Conservation (phyloP, 192 early-diverging fungal species). For the Linnemannia hyalina region DNA sequence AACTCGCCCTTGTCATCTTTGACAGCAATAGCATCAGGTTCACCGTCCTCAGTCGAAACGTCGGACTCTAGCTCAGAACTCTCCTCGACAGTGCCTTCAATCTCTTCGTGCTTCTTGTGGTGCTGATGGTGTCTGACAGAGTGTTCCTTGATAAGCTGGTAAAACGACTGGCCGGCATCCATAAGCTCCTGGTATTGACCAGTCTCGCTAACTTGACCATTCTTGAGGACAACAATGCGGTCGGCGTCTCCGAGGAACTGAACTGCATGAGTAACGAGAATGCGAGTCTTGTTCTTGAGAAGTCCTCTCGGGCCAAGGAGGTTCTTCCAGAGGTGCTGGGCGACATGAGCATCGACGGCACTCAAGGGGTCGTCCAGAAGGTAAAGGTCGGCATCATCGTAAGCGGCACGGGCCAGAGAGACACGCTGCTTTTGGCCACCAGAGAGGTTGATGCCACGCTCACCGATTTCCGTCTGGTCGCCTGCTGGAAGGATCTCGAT, state of each 20-base stretch:
- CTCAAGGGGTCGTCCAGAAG: slow-evolving; percentile 64
- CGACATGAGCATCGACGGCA: slow-evolving; percentile 73
- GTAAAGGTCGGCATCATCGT: slow-evolving; percentile 79
- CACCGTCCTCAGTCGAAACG: slow-evolving; percentile 61
- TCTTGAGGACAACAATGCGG: slow-evolving; percentile 74
- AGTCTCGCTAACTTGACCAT: slow-evolving; percentile 77
- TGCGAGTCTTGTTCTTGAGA: slow-evolving; percentile 78
- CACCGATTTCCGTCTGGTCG: slow-evolving; percentile 92
- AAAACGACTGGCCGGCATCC: slow-evolving; percentile 65
- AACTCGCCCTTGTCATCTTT: slow-evolving; percentile 63
- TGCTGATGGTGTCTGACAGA: slow-evolving; percentile 55
- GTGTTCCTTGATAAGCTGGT: slow-evolving; percentile 77
- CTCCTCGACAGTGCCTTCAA: not conserved
- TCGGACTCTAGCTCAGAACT: slow-evolving; percentile 31
- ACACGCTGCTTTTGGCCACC: slow-evolving; percentile 89
- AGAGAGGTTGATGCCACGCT: slow-evolving; percentile 89
- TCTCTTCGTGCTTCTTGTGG: slow-evolving; percentile 12
- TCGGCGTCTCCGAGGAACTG: slow-evolving; percentile 77
- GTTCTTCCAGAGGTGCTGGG: slow-evolving; percentile 78
- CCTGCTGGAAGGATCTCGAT: slow-evolving; percentile 85
- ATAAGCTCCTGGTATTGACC: slow-evolving; percentile 79
- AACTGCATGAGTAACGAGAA: slow-evolving; percentile 87
- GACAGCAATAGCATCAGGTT: slow-evolving; percentile 28
- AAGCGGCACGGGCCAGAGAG: slow-evolving; percentile 80
- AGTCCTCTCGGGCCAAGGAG: slow-evolving; percentile 87